phyloP scores from a whole-genome alignment of 2,329 filamentous ascomycete species.

The Ascochyta pisi region DNA sequence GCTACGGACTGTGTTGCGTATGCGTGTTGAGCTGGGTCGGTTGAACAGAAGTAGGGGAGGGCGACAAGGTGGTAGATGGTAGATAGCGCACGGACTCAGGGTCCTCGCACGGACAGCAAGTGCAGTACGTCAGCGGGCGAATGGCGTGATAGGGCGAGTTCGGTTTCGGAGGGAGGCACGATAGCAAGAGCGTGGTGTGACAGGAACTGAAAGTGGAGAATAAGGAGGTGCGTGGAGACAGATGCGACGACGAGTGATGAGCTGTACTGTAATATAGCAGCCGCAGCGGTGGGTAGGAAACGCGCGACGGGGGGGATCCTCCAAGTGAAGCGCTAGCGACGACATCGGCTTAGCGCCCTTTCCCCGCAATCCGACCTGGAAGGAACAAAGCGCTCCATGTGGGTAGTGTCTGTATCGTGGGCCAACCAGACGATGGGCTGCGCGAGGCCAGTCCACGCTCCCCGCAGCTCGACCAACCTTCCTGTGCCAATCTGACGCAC shows the following conservation, averaged over 20 bases:
- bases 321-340: constrained; percentile 1
- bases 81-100: constrained; percentile 31
- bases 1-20: constrained; percentile 6
- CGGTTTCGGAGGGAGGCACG: constrained; percentile 19
- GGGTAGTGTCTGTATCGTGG: constrained; percentile 13
- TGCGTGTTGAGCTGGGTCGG: not conserved
- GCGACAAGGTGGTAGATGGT: constrained; percentile 27
- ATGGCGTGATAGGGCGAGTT: constrained; percentile 36
- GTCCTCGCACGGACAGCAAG: constrained; percentile 16
- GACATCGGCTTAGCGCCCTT: constrained; percentile 29
- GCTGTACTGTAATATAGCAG: constrained; percentile 37
- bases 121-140: constrained; percentile 36
- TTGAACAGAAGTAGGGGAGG: constrained; percentile 22
- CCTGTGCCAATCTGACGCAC: constrained; percentile 27
- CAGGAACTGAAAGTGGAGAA: constrained; percentile 13
- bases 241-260: constrained; percentile 23
- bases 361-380: constrained; percentile 44
- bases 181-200: constrained; percentile 25
- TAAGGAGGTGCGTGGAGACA: constrained; percentile 9
- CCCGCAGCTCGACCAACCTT: constrained; percentile 33
- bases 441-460: constrained; percentile 14
- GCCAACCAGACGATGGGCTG: constrained; percentile 9
- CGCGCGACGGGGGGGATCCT: constrained; percentile 13
- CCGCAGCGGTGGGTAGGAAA: constrained; percentile 18
- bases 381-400: constrained; percentile 36